A percentile compares a stretch with the other conserved stretches of the same genome.
Evolutionary conservation across 306 rosid species (phyloP).

Genomic region (Begonia peltatifolia): DNA sequence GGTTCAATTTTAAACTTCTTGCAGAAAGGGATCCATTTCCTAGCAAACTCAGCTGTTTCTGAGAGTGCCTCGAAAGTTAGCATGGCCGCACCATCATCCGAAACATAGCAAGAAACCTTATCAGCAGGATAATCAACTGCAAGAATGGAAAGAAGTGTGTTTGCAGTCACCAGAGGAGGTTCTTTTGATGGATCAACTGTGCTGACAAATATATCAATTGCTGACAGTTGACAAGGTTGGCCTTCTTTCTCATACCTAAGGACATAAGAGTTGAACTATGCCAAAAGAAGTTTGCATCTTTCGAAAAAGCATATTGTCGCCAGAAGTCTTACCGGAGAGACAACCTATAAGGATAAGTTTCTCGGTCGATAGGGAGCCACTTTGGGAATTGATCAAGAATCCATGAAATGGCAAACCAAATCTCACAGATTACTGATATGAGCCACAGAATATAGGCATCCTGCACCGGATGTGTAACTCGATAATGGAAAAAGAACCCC

Average conservation of each 20-base stretch:
- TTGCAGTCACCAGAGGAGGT: conserved; percentile 51
- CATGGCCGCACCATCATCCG: conserved; percentile 67
- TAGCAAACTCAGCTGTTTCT: conserved; percentile 62
- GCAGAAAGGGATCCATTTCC: conserved; percentile 64
- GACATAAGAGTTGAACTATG: too few species aligned
- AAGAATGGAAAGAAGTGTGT: conserved; percentile 57
- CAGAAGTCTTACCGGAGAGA: conserved; percentile 34
- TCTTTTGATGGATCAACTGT: conserved; percentile 49
- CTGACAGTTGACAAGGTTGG: conserved; percentile 31
- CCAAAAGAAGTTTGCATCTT: too few species aligned
- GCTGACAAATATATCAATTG: conserved; percentile 45
- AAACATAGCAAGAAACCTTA: conserved; percentile 58
- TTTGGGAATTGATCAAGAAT: conserved; percentile 54
- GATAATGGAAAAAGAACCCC: conserved; percentile 55
- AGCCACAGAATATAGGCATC: conserved; percentile 58
- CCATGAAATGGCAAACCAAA: conserved; percentile 65
- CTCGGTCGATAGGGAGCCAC: conserved; percentile 49
- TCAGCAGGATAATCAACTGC: conserved; percentile 56
- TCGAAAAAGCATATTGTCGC: not conserved
- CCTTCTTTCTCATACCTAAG: conserved; percentile 59
- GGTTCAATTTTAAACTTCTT: conserved; percentile 57
- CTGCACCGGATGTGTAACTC: conserved; percentile 36
- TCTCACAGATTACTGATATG: conserved; percentile 48
- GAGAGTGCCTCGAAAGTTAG: conserved; percentile 52
- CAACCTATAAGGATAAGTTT: conserved; percentile 50